These are phyloP conservation scores for Aspergillus funiculosus DNA, from an alignment of 495 filamentous ascomycete genomes.

Conservation along the genomic window DNA sequence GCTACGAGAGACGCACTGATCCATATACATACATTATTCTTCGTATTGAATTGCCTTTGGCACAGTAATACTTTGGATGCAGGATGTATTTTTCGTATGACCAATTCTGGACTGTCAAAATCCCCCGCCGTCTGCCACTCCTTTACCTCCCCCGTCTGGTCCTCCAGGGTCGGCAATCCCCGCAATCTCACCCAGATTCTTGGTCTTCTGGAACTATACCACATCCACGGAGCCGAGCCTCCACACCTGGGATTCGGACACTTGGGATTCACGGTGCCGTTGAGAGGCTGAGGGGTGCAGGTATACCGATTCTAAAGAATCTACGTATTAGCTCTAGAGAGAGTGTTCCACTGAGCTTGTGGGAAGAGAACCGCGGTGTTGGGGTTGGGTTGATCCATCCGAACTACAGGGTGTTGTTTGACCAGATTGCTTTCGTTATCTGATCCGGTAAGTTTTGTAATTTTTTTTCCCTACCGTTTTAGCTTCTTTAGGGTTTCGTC, in stretches of 20 bases:
- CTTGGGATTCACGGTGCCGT: conserved; percentile 38
- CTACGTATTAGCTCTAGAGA: conserved; percentile 26
- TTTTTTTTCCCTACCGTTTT: background rate
- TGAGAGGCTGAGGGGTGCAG: conserved; percentile 26
- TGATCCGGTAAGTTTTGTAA: conserved; percentile 33
- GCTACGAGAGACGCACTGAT: too few relatives aligned
- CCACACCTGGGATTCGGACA: conserved; percentile 37
- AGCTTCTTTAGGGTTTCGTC: conserved; percentile 1
- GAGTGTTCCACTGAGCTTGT: conserved; percentile 30
- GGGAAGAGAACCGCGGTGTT: conserved; percentile 33
- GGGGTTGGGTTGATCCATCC: conserved; percentile 32
- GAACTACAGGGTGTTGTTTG: conserved; percentile 34
- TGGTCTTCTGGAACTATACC: conserved; percentile 34
- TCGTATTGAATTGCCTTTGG: too few relatives aligned
- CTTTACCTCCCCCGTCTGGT: conserved; percentile 25
- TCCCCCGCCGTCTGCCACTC: too few relatives aligned
- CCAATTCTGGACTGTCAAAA: too few relatives aligned
- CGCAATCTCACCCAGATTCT: conserved; percentile 25
- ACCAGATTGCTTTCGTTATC: conserved; percentile 36
- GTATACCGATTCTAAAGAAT: conserved; percentile 36
- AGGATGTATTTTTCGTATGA: too few relatives aligned
- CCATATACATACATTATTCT: too few relatives aligned
- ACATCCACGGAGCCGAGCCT: conserved; percentile 34
- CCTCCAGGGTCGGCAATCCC: conserved; percentile 22
- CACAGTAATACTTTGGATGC: too few relatives aligned